phyloP scores from a whole-genome alignment of 1,284 basidiomycete species.

The Volvariella volvacea region DNA sequence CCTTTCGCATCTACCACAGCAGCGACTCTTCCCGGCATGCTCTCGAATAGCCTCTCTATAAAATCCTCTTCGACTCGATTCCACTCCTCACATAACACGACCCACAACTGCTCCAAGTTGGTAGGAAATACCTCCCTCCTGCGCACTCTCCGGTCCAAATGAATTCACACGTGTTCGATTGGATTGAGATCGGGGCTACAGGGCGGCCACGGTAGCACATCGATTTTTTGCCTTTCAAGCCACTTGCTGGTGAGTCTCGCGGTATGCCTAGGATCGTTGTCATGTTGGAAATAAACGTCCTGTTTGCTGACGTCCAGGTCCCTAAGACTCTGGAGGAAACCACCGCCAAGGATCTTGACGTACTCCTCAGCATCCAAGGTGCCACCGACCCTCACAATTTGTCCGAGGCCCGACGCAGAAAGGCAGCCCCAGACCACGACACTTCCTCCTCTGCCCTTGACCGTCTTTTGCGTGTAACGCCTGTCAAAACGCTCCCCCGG shows the following conservation, averaged over 20 bases:
- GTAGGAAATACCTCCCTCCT: conserved; percentile 13
- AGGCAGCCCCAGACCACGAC: conserved; percentile 30
- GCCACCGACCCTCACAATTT: conserved; percentile 11
- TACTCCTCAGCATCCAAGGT: conserved; percentile 25
- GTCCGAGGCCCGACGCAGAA: conserved; percentile 18
- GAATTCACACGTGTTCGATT: conserved; percentile 28
- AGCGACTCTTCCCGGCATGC: conserved; percentile 11
- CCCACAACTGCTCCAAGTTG: conserved; percentile 10
- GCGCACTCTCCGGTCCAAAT: conserved; percentile 14
- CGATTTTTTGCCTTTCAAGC: conserved; percentile 19
- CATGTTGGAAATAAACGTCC: conserved; percentile 26
- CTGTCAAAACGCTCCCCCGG: conserved; percentile 11
- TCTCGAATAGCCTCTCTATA: conserved; percentile 14
- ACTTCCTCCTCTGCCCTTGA: conserved; percentile 18
- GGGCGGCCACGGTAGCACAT: conserved; percentile 22
- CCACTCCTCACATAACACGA: conserved; percentile 12
- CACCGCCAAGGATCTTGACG: conserved; percentile 21
- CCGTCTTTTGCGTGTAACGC: conserved; percentile 16
- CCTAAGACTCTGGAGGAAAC: conserved; percentile 15
- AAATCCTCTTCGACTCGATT: conserved; percentile 8
- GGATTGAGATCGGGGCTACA: conserved; percentile 26
- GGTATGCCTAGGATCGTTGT: conserved; percentile 22
- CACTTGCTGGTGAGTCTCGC: conserved; percentile 18
- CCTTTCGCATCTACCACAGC: conserved; percentile 6
- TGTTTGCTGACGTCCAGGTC: conserved; percentile 7